Base-by-base conservation (phyloP, 805 yeast genomes). In the Wickerhamiella vanderwaltii region DNA sequence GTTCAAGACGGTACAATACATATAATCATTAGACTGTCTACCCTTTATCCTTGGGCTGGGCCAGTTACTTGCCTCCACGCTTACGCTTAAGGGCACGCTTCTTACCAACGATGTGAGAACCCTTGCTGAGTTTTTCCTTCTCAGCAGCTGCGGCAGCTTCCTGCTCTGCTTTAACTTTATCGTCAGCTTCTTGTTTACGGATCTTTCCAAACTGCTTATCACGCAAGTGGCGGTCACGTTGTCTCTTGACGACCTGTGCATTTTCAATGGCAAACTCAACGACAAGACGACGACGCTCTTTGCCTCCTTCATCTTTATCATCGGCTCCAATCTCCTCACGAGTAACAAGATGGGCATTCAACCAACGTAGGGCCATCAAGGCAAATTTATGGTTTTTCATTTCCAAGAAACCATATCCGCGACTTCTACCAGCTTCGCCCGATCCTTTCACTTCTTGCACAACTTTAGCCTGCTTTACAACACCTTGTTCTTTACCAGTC, bases 391-490 rank as follows among this genome's bases (percentile, higher is more conserved):
- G 98, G 61, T 87, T 94, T 62, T 86, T 77, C 61, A 71, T 86
- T 63, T 91, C 97, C 34, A 91, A 62, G 69, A 91, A 88, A 48
- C 98, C 98, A 55, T 88, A 91, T 46, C 98, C 98, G 67, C 96
- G 79, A 56, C 91, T 78, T 61, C 98, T 73, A 43, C 98, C 98
- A 22, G 69, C 62, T 19, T 79, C 79, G 16, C 94, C 93, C 6
- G 88, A 68, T 6, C 86, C 94, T 59, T 87, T 88, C 33, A 84
- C 82, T 63, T 91, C 98, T 69, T 75, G 81, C 48, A 91, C 81
- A 49, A 91, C 79, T 65, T 91, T 91, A 19, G 96, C 81, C 63
- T 91, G 97, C 60, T 74, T 79, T 3, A 91, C 94, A 29, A 91
- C 84, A 64, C 98, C 98, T 35, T 72, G 74, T 53, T 85, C 79